Evolutionary conservation across 2,329 filamentous ascomycete genomes (phyloP), one percentile per base, ranked within the genome.

Genomic region (Karstenula rhodostoma): DNA sequence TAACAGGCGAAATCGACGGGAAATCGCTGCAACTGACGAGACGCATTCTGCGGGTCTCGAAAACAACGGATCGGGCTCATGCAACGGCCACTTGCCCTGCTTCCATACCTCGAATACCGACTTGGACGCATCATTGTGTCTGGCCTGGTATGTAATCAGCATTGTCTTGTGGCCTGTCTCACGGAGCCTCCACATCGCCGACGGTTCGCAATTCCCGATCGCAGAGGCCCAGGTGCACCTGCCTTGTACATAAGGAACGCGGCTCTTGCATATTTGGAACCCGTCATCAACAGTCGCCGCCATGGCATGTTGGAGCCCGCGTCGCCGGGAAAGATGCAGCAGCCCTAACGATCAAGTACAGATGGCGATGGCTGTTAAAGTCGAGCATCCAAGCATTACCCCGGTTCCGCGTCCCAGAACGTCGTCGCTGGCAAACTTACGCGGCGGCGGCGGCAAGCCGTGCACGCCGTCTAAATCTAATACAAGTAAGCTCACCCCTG

Each of bases 401-500:
- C 27, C 40, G 47, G 23, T 51, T 59, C 43, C 23, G 51, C 40
- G 50, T 19, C 25, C 27, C 43, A 58, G 57, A 32, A 46, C 29
- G 6, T 43, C 47, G 23, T 60, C 53, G 22, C 35, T 63, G 25
- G 55, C 58, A 29, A 55, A 54, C 29, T 46, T 44, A 35, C 57
- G 27, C 50, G 17, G 50, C 50, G 40, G 50, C 50, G 40, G 50
- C 33, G 32, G 50, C 29, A 50, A 53, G 52, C 22, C 47, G 33
- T 25, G 50, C 43, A 33, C 51, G 57, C 58, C 53, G 37, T 9
- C 47, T 19, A 43, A 42, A 51, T 60, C 62, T 42, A 62, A 62
- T 51, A 54, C 59, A 29, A 53, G 60, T 60, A 60, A 62, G 57
- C 50, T 46, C 54, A 50, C 19, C 44, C 17, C 43, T 52, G 23